Evolutionary conservation across 2,329 filamentous ascomycete genomes (phyloP), one percentile per base, ranked within the genome.

Genomic region (Plenodomus tracheiphilus): DNA sequence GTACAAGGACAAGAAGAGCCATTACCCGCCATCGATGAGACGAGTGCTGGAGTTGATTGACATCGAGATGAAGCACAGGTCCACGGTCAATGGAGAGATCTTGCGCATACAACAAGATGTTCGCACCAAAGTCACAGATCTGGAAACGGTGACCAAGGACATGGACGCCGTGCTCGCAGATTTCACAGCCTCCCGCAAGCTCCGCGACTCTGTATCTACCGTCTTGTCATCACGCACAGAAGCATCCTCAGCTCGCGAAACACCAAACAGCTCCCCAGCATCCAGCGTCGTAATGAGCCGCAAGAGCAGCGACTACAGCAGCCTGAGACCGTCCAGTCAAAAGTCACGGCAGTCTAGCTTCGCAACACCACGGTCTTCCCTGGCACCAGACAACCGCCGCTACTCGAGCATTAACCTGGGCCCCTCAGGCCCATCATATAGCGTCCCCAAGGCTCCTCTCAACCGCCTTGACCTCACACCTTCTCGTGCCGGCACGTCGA

Each of bases 41-140:
- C 84, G 92, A 36, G 91, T 99, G 7, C 76, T 97, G 16, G 86
- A 87, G 34, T 95, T 97, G 67, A 97, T 97, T 42, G 91, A 97
- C 61, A 93, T 91, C 68, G 94, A 94, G n/a, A 88, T 97, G 64
- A 89, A 89, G 68, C 91, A 97, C 66, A 85, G 94, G n/a, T 79
- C 97, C 41, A 97, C 94, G 0, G 91, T 97, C 46, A 97, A 99
- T 66, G 94, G 94, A 38, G 94, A 97, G 73, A 94, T 97, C 54
- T 74, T 97, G 21, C 85, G 91, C 38, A 78, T 97, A 25, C 87
- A 96, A 64, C 83, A 85, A 6, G 92, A 97, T 62, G 88, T 97
- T 77, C 86, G 91, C 64, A 80, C 84, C n/a, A 86, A 87, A 62
- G 95, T 92, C 84, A 83, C 87, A 56, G 81, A 83, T 3, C 76